Conservation (phyloP, 257 asterid genomes). For the Ligustrum vulgare region DNA sequence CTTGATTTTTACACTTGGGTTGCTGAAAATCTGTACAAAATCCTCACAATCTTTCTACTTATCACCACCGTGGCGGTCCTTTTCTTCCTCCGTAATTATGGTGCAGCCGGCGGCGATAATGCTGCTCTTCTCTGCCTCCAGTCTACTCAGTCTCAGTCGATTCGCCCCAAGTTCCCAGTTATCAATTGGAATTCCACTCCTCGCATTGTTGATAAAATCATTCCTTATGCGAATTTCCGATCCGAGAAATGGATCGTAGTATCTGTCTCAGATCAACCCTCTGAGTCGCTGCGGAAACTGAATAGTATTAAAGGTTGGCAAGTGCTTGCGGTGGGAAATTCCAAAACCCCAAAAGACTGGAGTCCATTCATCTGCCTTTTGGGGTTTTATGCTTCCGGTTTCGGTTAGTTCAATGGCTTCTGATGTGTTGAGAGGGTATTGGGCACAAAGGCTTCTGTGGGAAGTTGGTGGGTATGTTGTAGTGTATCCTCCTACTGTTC, state of each 20-base stretch:
- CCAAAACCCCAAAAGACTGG: constrained; percentile 93
- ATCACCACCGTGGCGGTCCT: constrained; percentile 69
- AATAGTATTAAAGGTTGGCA: constrained; percentile 84
- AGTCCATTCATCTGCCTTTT: constrained; percentile 81
- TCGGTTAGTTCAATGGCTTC: constrained; percentile 98
- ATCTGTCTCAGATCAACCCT: constrained; percentile 81
- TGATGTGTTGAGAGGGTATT: constrained; percentile 90
- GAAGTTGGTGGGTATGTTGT: constrained; percentile 89
- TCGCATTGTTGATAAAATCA: constrained; percentile 55
- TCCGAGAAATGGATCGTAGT: constrained; percentile 93
- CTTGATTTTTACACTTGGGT: constrained; percentile 67
- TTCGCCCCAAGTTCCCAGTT: constrained; percentile 66
- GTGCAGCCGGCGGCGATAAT: constrained; percentile 56
- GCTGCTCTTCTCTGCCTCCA: constrained; percentile 80
- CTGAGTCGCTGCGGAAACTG: constrained; percentile 57
- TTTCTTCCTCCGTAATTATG: constrained; percentile 67
- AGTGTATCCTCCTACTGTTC: constrained; percentile 87
- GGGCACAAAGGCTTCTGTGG: constrained; percentile 97
- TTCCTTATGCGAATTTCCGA: constrained; percentile 68
- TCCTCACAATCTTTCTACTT: constrained; percentile 50
- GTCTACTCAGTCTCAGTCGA: constrained; percentile 65
- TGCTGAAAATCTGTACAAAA: constrained; percentile 69
- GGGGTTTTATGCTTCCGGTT: constrained; percentile 97
- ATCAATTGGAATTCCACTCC: constrained; percentile 65
- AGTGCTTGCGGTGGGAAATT: constrained; percentile 87